Base-by-base conservation (phyloP, 2,329 filamentous ascomycete species). In the Bipolaris sorokiniana region DNA sequence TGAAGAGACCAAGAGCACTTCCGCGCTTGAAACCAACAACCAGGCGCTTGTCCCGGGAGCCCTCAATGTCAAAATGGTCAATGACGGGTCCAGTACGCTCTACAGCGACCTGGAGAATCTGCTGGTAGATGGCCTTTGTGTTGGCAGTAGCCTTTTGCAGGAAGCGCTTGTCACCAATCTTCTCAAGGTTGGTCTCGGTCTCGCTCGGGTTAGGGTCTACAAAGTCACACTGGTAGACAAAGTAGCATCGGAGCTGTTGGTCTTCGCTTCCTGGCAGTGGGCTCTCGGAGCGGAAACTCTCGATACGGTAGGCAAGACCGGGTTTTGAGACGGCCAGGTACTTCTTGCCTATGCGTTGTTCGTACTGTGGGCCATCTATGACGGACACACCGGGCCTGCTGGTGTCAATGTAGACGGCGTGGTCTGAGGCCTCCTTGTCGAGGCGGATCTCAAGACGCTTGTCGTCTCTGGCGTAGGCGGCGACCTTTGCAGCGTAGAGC, bases 321-420 rank as follows among this genome's bases (percentile, higher is more conserved):
- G 86, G 78, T 51, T 81, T 88, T 36, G 88, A 89, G 71, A 88
- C 87, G 76, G 98, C 92, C 66, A 99, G 86, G 76, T 98, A 98
- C 83, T 98, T 98, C 77, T 89, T 85, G 80, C 98, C 95, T 59
- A 99, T 91, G 59, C 94, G 87, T 75, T 92, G 88, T 81, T 99
- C 95, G 76, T 97, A 99, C 58, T 89, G 86, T n/a, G 95, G 93
- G 2, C 95, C 95, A 51, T 84, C 81, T 20, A 90, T 81, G 45
- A 88, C 84, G 57, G 88, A 90, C 68, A 91, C 82, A 65, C 95
- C 95, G 15, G 95, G 94, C 73, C 89, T 90, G 77, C 93, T 97
- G 53, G 95, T 99, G 76, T 99, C 95, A 67, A 99, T 98, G 81
- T 98, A 99, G 73, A 98, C 96, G 58, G 95, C 95, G 74, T 98